Evolutionary conservation across 495 filamentous ascomycete genomes (phyloP).

Genomic region (Pseudomonodictys pantanalensis): DNA sequence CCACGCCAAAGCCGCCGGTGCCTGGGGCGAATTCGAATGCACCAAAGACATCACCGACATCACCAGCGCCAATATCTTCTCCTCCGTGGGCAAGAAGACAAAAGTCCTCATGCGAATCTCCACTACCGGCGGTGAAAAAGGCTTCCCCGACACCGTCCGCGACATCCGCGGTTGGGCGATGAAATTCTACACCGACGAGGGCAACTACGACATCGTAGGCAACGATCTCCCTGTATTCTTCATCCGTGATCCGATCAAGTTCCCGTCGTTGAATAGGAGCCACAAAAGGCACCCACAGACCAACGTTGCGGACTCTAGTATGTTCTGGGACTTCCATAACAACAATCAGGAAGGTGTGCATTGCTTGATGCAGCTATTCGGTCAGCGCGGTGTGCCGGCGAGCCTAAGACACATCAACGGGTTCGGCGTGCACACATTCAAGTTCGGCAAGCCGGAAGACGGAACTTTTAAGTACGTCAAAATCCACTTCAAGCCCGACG

Average conservation of each 20-base stretch:
- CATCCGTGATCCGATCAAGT: constrained; percentile 56
- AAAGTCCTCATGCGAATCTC: constrained; percentile 28
- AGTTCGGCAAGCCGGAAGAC: constrained; percentile 19
- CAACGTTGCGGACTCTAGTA: constrained; percentile 32
- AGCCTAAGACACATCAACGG: constrained; percentile 22
- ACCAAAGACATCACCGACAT: constrained; percentile 29
- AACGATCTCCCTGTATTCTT: constrained; percentile 50
- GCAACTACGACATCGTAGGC: constrained; percentile 31
- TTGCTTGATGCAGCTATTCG: constrained; percentile 29
- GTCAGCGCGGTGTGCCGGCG: constrained; percentile 25
- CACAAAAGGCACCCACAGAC: constrained; percentile 52
- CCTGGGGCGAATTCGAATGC: constrained; percentile 28
- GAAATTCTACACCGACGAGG: constrained; percentile 32
- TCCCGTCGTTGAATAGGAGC: constrained; percentile 53
- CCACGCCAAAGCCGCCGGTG: constrained; percentile 30
- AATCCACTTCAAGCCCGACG: constrained; percentile 25
- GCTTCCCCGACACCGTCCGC: constrained; percentile 22
- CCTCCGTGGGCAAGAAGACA: constrained; percentile 25
- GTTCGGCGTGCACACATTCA: constrained; percentile 31
- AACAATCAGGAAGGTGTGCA: constrained; percentile 30
- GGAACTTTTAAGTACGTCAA: constrained; percentile 33
- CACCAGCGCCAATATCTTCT: constrained; percentile 19
- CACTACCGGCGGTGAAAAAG: constrained; percentile 24
- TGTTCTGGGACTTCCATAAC: constrained; percentile 31
- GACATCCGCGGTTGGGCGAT: constrained; percentile 29